A percentile compares a stretch with the other conserved stretches of the same genome.
Evolutionary conservation across 116 monocot genomes (phyloP).

Genomic region (Zostera marina): DNA sequence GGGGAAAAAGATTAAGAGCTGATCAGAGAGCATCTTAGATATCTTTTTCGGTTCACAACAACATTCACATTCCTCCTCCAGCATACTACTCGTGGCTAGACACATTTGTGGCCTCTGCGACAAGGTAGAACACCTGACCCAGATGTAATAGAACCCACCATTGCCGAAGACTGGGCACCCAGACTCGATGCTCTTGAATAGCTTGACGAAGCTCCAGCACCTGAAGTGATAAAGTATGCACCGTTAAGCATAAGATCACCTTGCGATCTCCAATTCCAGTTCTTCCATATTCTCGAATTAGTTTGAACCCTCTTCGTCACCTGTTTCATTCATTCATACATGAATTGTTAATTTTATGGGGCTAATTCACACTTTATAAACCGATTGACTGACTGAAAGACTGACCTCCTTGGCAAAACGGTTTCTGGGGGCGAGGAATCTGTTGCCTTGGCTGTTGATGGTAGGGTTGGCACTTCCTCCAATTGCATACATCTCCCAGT

Average conservation of each 20-base stretch:
- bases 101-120: slow-evolving; percentile 2
- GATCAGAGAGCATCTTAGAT: too few species aligned
- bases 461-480: slow-evolving; percentile 48
- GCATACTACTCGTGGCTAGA: neutral
- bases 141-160: slow-evolving; percentile 39
- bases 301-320: slow-evolving; percentile 80
- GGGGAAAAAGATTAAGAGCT: too few species aligned
- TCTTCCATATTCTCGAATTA: slow-evolving; percentile 26
- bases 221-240: slow-evolving; percentile 66
- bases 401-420: slow-evolving; percentile 44
- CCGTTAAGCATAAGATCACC: slow-evolving; percentile 83
- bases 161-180: slow-evolving; percentile 33
- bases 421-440: slow-evolving; percentile 47
- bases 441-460: slow-evolving; percentile 56
- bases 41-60: too few species aligned
- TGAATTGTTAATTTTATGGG: too few species aligned
- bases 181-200: slow-evolving; percentile 48
- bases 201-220: slow-evolving; percentile 30
- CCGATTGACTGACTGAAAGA: neutral
- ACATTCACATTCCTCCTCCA: neutral
- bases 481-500: slow-evolving; percentile 62
- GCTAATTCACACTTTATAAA: too few species aligned
- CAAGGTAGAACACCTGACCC: slow-evolving; percentile 34
- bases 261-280: slow-evolving; percentile 94
- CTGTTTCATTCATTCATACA: slow-evolving; percentile 8